Evolutionary conservation across 345 rosid genomes (phyloP).

Genomic region (Noccaea bulbosa): DNA sequence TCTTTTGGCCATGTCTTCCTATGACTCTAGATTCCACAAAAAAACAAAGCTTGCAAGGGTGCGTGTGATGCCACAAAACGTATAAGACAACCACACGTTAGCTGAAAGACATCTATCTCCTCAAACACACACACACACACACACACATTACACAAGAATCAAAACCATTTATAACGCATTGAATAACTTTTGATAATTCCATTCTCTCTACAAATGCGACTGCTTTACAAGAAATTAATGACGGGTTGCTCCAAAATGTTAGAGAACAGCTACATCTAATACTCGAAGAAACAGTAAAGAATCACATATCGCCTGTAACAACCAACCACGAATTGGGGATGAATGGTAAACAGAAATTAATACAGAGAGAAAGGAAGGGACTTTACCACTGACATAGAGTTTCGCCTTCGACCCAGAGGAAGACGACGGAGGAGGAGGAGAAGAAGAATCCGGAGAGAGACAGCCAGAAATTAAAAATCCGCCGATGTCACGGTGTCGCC

Average conservation of each 20-base stretch:
- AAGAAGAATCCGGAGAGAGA: slow-evolving; percentile 40
- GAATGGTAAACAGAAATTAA: no score
- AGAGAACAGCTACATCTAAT: not conserved
- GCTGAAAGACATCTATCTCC: not conserved
- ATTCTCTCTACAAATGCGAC: not conserved
- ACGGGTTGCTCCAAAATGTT: not conserved
- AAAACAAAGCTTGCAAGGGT: not conserved
- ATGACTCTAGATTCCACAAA: not conserved
- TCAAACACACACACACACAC: no score
- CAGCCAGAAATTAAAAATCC: slow-evolving; percentile 11
- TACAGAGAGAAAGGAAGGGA: not conserved
- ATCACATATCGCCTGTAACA: not conserved
- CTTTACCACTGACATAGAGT: slow-evolving; percentile 73
- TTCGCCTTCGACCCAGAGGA: slow-evolving; percentile 46
- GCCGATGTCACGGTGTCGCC: slow-evolving; percentile 7
- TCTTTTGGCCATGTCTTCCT: not conserved
- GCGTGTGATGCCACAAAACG: not conserved
- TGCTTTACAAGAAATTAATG: not conserved
- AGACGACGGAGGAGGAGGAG: slow-evolving; percentile 40
- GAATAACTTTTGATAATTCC: no score
- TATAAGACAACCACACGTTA: not conserved
- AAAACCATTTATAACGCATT: no score
- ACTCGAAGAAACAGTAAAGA: not conserved
- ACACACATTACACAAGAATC: no score
- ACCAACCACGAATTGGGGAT: not conserved